Evolutionary conservation across 2,329 filamentous ascomycete species (phyloP), one percentile per base, ranked within the genome.

Genomic region (Triangularia verruculosa): DNA sequence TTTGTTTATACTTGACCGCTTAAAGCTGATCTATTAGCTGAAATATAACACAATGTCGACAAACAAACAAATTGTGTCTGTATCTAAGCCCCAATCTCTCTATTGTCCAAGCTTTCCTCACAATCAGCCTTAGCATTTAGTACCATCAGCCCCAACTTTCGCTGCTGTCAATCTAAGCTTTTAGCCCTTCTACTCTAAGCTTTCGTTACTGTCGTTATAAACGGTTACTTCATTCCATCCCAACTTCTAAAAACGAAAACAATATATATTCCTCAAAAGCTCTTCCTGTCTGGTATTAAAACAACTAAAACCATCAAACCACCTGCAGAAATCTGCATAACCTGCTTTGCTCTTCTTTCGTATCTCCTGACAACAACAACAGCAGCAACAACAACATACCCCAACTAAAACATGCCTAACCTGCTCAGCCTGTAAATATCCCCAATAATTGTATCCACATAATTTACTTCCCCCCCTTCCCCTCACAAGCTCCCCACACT

Each of bases 401-500:
- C 39, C 17, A 47, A 7, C 39, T 47, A 47, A n/a, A n/a, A 47
- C 39, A 47, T 47, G 39, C 39, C 17, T 20, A 47, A 20, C 39
- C 39, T 47, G 39, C 39, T 47, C 39, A 20, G 39, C 39, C 7
- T 20, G 39, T 20, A 47, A n/a, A 47, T 47, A 47, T 47, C 6
- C 39, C 8, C 9, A 47, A 22, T 34, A 39, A 39, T 4, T 2
- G 17, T 43, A 43, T 43, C 39, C n/a, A 47, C 20, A 20, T 20
- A 11, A 2, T 15, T n/a, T n/a, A 22, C 24, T 13, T 27, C n/a
- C 17, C 22, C 17, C 28, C 32, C 20, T 24, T 62, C 47, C 64
- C 28, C 56, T 53, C 60, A 64, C 61, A 54, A 55, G 61, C 65
- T 67, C 32, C 61, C 64, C 39, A 59, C 53, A 30, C 68, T 66